Percentiles rank a stretch among this genome's conserved stretches.
phyloP scores from a whole-genome alignment of 805 yeast species.

The Kurtzmaniella fragi region DNA sequence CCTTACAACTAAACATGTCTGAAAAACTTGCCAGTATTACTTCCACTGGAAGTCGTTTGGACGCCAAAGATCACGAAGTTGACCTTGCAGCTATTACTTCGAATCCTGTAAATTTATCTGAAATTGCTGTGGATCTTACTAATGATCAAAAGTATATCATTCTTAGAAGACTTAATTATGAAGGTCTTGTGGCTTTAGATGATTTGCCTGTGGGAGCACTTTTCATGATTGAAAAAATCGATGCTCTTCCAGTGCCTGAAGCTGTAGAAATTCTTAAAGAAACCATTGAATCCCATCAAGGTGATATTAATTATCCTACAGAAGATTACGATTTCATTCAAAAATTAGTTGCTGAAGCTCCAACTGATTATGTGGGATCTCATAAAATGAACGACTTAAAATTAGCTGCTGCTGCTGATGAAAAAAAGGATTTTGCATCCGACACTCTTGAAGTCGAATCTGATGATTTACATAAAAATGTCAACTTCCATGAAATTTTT shows the following conservation, averaged over 20 bases:
- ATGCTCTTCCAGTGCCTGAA: slow-evolving; percentile 13
- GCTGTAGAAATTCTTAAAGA: slow-evolving; percentile 23
- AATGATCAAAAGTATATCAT: slow-evolving; percentile 21
- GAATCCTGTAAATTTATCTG: slow-evolving; percentile 18
- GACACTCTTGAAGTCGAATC: too few species aligned
- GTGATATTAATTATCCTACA: slow-evolving; percentile 30
- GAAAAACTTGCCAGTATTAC: too few species aligned
- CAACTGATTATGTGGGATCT: too few species aligned
- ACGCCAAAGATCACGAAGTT: slow-evolving; percentile 7
- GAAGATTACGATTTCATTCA: slow-evolving; percentile 22
- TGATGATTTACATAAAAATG: too few species aligned
- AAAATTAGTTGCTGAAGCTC: slow-evolving; percentile 8
- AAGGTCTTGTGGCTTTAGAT: slow-evolving; percentile 19
- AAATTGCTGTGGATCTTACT: slow-evolving; percentile 19
- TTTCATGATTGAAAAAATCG: slow-evolving; percentile 27
- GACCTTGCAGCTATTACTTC: slow-evolving; percentile 17
- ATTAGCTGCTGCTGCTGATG: too few species aligned
- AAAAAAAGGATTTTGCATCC: too few species aligned
- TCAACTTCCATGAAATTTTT: slow-evolving; percentile 5
- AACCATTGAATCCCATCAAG: slow-evolving; percentile 22
- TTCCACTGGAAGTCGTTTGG: slow-evolving; percentile 2
- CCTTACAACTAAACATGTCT: too few species aligned
- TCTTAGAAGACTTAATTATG: slow-evolving; percentile 22
- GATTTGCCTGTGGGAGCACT: slow-evolving; percentile 27
- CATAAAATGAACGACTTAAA: too few species aligned